phyloP scores from a whole-genome alignment of 306 rosid genomes.

The Ormosia semicastrata region DNA sequence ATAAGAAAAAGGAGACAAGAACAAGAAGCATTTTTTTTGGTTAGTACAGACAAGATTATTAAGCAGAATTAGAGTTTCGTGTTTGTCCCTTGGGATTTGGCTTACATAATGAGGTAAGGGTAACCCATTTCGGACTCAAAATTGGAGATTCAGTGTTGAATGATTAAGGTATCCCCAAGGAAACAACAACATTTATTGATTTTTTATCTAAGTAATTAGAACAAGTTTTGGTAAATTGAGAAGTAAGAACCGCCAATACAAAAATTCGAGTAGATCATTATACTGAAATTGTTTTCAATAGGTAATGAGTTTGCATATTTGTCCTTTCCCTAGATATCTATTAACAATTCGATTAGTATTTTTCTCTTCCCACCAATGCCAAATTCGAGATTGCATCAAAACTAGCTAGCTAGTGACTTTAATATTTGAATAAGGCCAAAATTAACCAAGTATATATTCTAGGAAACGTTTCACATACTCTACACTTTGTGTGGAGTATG shows the following conservation, averaged over 20 bases:
- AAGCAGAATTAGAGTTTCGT: neutral
- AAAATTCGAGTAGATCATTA: neutral
- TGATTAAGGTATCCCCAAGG: neutral
- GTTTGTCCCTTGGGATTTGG: neutral
- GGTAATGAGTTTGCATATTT: neutral
- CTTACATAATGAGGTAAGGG: neutral
- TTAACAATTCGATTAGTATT: constrained; percentile 24
- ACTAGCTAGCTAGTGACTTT: neutral
- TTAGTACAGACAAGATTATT: neutral
- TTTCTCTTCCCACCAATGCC: neutral
- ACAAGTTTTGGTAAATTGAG: neutral
- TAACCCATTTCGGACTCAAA: too few species aligned
- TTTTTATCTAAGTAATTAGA: neutral
- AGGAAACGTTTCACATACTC: too few species aligned
- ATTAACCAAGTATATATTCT: neutral
- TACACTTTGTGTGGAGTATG: too few species aligned
- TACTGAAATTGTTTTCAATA: neutral
- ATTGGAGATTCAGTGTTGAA: too few species aligned
- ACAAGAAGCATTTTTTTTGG: neutral
- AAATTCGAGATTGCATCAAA: constrained; percentile 22
- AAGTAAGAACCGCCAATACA: neutral
- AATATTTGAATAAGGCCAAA: constrained; percentile 18
- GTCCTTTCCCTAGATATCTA: constrained; percentile 9
- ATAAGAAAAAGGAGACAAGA: neutral
- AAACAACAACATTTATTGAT: neutral